Percentiles rank a stretch among this genome's conserved stretches.
phyloP scores from a whole-genome alignment of 2,329 filamentous ascomycete species.

The Didymella lethalis region DNA sequence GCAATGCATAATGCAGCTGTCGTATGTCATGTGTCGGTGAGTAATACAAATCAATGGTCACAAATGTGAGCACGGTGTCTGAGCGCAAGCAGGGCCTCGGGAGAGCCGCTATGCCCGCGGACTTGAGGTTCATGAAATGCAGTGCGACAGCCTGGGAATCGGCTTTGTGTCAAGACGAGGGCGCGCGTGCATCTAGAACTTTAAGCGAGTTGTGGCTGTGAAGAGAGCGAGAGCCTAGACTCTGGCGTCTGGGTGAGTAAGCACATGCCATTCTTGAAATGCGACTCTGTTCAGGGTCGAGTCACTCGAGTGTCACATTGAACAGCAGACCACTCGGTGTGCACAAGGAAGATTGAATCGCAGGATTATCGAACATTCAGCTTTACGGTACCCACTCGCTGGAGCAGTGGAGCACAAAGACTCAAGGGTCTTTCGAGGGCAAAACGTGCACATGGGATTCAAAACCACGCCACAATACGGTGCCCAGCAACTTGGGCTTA shows the following conservation, averaged over 20 bases:
- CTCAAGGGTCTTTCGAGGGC: background rate
- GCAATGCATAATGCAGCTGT: background rate
- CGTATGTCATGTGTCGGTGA: background rate
- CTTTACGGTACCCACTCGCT: background rate
- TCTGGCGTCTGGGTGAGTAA: constrained; percentile 7
- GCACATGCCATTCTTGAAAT: constrained; percentile 7
- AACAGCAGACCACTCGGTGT: background rate
- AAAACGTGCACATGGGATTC: constrained; percentile 6
- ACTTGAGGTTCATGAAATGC: background rate
- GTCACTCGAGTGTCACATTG: background rate
- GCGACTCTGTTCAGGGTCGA: background rate
- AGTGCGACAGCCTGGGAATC: background rate
- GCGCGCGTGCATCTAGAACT: constrained; percentile 15
- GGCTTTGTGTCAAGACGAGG: constrained; percentile 1
- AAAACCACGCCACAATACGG: background rate
- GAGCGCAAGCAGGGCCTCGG: constrained; percentile 1
- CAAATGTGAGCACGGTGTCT: background rate
- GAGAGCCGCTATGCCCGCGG: constrained; percentile 1
- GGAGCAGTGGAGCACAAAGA: background rate
- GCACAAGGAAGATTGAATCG: background rate
- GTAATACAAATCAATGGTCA: background rate
- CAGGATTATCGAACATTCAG: background rate
- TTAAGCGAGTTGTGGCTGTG: constrained; percentile 1
- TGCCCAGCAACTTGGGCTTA: background rate
- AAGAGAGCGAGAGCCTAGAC: constrained; percentile 5